A percentile compares a stretch with the other conserved stretches of the same genome.
Conservation (phyloP, 305 asterid species). For the Andrographis paniculata region DNA sequence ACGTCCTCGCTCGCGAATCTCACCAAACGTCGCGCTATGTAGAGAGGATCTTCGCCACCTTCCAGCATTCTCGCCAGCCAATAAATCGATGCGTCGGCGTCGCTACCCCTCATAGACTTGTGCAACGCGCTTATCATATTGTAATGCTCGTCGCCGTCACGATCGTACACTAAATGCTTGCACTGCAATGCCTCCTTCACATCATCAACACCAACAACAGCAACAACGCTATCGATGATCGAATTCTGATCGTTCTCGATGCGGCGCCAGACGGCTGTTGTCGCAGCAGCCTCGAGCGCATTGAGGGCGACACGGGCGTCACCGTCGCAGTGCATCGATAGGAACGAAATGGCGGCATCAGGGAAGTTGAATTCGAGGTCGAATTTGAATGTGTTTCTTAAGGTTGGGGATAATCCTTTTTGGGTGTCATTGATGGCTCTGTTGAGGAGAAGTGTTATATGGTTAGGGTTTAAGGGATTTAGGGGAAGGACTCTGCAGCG, state of each 20-base stretch:
- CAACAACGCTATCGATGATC: background rate
- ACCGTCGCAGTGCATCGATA: conserved; percentile 64
- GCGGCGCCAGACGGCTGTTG: conserved; percentile 45
- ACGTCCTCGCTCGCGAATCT: conserved; percentile 79
- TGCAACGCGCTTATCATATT: conserved; percentile 79
- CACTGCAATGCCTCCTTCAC: conserved; percentile 64
- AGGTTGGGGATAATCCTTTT: conserved; percentile 30
- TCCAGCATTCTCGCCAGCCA: conserved; percentile 84
- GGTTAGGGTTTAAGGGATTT: conserved; percentile 31
- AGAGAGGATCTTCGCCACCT: conserved; percentile 90
- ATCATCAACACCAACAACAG: conserved; percentile 25
- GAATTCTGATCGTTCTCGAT: conserved; percentile 20
- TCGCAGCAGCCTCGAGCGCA: conserved; percentile 61
- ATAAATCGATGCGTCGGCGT: conserved; percentile 67
- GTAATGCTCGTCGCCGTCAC: conserved; percentile 80
- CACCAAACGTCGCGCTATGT: conserved; percentile 69
- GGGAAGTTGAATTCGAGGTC: conserved; percentile 25
- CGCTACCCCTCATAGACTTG: conserved; percentile 87
- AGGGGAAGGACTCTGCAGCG: conserved; percentile 72
- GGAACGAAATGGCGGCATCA: conserved; percentile 42
- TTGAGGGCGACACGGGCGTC: conserved; percentile 81
- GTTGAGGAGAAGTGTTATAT: conserved; percentile 30
- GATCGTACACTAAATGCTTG: conserved; percentile 75
- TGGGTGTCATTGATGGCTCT: conserved; percentile 37
- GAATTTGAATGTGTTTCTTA: conserved; percentile 6